Percentiles rank a stretch among this genome's conserved stretches.
phyloP scores from a whole-genome alignment of 345 rosid species.

The Isatis tinctoria region DNA sequence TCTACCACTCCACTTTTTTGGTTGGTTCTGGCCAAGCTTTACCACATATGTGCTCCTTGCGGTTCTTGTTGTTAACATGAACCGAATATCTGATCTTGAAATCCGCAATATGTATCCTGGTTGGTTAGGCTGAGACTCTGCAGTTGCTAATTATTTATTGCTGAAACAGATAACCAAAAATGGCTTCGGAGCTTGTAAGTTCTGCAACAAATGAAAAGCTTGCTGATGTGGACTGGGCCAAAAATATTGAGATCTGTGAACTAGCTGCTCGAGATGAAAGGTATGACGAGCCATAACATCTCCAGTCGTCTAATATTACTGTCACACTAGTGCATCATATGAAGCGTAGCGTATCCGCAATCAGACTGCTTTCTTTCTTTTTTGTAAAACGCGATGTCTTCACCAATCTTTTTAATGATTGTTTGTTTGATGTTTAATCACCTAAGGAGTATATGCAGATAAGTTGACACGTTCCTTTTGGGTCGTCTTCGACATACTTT shows the following conservation, averaged over 20 bases:
- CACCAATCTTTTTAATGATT: background rate
- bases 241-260: slow-evolving; percentile 92
- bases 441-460: background rate
- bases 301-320: background rate
- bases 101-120: too few relatives aligned
- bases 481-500: background rate
- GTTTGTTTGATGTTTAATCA: slow-evolving; percentile 9
- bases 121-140: background rate
- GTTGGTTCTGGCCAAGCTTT: background rate
- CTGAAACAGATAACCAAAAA: slow-evolving; percentile 33
- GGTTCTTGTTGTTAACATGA: background rate
- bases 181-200: slow-evolving; percentile 90
- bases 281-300: slow-evolving; percentile 28
- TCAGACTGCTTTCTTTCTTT: background rate
- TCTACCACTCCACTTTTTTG: background rate
- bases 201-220: slow-evolving; percentile 88
- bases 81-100: background rate
- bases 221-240: slow-evolving; percentile 81
- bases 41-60: background rate
- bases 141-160: background rate
- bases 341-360: background rate
- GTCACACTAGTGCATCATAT: background rate
- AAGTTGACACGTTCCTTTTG: background rate
- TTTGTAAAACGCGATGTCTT: background rate
- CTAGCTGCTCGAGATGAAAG: slow-evolving; percentile 67